Percentiles rank a stretch among this genome's conserved stretches.
phyloP scores from a whole-genome alignment of 164 flowering plant species.

The Magnolia kwangsiensis region DNA sequence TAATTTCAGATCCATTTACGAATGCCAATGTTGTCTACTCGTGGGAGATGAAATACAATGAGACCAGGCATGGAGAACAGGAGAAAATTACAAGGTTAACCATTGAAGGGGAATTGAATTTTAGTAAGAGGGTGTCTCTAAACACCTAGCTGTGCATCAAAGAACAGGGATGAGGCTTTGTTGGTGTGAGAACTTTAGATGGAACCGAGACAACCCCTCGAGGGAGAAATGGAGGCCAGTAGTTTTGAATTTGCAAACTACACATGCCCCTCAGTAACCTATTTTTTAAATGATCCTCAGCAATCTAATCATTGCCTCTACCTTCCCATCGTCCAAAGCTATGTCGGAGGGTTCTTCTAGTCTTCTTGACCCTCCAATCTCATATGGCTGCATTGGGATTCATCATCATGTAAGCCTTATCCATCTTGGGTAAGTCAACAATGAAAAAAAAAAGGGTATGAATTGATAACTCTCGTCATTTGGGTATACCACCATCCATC shows the following conservation, averaged over 20 bases:
- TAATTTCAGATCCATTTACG: too few relatives aligned
- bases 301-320: not conserved
- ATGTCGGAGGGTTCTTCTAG: not conserved
- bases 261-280: not conserved
- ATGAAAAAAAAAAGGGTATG: not conserved
- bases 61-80: not conserved
- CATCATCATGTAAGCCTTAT: not conserved
- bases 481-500: conserved; percentile 27
- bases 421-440: not conserved
- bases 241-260: not conserved
- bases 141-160: too few relatives aligned
- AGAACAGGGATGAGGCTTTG: not conserved
- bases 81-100: not conserved
- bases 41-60: not conserved
- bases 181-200: not conserved
- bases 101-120: not conserved
- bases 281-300: not conserved
- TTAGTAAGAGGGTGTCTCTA: too few relatives aligned
- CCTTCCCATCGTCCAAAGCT: not conserved
- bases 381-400: not conserved
- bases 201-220: not conserved
- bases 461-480: conserved; percentile 21
- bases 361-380: not conserved
- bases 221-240: not conserved
- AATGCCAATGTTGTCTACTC: too few relatives aligned